Conservation (phyloP, 257 asterid species). For the Forsythia suspensa region DNA sequence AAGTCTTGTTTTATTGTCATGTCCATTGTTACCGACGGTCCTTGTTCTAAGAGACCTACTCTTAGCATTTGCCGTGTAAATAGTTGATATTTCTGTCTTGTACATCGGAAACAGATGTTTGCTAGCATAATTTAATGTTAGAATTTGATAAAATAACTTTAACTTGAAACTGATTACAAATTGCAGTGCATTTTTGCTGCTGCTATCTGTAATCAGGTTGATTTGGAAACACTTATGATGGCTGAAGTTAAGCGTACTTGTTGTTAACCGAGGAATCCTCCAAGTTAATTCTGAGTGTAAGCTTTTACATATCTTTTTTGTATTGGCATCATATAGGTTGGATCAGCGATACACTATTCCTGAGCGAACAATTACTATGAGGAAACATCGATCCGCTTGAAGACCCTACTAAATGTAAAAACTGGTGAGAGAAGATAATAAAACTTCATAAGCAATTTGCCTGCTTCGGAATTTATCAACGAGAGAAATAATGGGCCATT, state of each 20-base stretch:
- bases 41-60: no score
- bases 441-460: no score
- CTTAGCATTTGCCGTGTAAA: no score
- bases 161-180: neutral
- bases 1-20: no score
- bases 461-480: neutral
- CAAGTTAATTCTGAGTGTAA: conserved; percentile 56
- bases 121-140: neutral
- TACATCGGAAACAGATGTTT: no score
- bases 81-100: no score
- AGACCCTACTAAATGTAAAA: conserved; percentile 59
- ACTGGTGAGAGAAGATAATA: conserved; percentile 46
- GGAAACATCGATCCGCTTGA: conserved; percentile 74
- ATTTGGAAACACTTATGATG: conserved; percentile 69
- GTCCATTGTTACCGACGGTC: no score
- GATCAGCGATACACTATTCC: conserved; percentile 67
- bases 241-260: conserved; percentile 57
- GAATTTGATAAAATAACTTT: neutral
- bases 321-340: conserved; percentile 45
- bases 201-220: conserved; percentile 48
- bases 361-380: conserved; percentile 79
- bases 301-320: neutral
- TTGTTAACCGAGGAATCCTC: conserved; percentile 75
- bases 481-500: no score
- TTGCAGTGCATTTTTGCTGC: neutral